Evolutionary conservation across 768 basidiomycete species (phyloP).

Genomic region (Collybia sp.): DNA sequence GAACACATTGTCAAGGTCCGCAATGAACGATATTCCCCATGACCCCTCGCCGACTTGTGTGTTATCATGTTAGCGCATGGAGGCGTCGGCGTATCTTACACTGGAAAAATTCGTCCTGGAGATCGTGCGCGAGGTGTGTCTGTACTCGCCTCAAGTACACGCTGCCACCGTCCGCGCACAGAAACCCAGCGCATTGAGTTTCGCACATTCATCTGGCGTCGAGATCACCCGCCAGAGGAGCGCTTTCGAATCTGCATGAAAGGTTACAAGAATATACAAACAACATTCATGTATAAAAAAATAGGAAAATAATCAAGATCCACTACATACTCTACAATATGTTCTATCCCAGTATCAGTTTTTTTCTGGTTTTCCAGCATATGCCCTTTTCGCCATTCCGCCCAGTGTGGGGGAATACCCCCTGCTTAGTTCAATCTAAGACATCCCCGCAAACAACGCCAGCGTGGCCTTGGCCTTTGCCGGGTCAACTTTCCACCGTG

Average conservation of each 20-base stretch:
- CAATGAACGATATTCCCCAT: not conserved
- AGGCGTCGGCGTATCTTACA: constrained; percentile 48
- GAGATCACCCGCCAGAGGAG: constrained; percentile 34
- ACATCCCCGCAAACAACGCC: constrained; percentile 15
- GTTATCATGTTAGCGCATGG: constrained; percentile 37
- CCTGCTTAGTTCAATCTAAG: not conserved
- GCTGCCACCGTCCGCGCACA: constrained; percentile 49
- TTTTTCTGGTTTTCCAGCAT: too few species aligned
- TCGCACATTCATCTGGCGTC: constrained; percentile 60
- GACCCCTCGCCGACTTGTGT: too few species aligned
- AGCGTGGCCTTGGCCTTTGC: constrained; percentile 26
- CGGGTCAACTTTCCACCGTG: constrained; percentile 56
- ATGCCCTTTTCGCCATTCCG: too few species aligned
- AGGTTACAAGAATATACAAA: too few species aligned
- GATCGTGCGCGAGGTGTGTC: constrained; percentile 35
- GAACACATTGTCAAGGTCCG: constrained; percentile 28
- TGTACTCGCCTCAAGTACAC: constrained; percentile 23
- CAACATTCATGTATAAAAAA: too few species aligned
- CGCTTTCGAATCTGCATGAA: too few species aligned
- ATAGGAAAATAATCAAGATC: too few species aligned
- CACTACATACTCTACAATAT: too few species aligned
- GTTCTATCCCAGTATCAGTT: too few species aligned
- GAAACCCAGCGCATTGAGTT: constrained; percentile 71
- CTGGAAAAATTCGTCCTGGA: constrained; percentile 54
- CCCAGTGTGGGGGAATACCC: too few species aligned